Evolutionary conservation across 371 early-diverging fungal species (phyloP).

Genomic region (Phascolomyces articulosus): DNA sequence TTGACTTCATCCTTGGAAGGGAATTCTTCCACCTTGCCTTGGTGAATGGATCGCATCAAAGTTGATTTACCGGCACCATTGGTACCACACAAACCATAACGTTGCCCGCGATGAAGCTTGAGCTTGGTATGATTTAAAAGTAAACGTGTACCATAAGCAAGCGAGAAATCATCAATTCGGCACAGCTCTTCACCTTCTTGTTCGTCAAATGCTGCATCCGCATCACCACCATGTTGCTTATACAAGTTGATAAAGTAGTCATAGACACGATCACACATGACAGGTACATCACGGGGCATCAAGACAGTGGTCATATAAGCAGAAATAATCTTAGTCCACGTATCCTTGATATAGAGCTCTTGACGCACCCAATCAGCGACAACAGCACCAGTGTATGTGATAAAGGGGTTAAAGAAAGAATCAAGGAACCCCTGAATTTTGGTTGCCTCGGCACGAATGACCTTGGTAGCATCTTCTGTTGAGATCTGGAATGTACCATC

Average conservation of each 20-base stretch:
- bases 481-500: slow-evolving; percentile 34
- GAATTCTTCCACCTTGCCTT: slow-evolving; percentile 77
- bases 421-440: slow-evolving; percentile 60
- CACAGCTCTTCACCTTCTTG: slow-evolving; percentile 75
- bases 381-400: slow-evolving; percentile 50
- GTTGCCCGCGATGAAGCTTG: slow-evolving; percentile 76
- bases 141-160: slow-evolving; percentile 86
- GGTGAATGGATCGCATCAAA: slow-evolving; percentile 79
- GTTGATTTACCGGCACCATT: slow-evolving; percentile 96
- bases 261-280: slow-evolving; percentile 32
- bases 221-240: slow-evolving; percentile 48
- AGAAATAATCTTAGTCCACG: slow-evolving; percentile 46
- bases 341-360: slow-evolving; percentile 53
- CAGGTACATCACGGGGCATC: slow-evolving; percentile 40
- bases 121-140: slow-evolving; percentile 79
- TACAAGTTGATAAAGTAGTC: slow-evolving; percentile 47
- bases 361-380: slow-evolving; percentile 57
- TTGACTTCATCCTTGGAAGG: slow-evolving; percentile 71
- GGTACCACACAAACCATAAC: slow-evolving; percentile 85
- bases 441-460: slow-evolving; percentile 46
- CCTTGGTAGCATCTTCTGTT: slow-evolving; percentile 41
- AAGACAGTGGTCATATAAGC: slow-evolving; percentile 50
- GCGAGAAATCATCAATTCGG: slow-evolving; percentile 73
- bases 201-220: slow-evolving; percentile 48
- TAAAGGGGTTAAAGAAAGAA: slow-evolving; percentile 50